Evolutionary conservation across 768 basidiomycete species (phyloP), one percentile per base, ranked within the genome.

Genomic region (Cantharellus anzutake): DNA sequence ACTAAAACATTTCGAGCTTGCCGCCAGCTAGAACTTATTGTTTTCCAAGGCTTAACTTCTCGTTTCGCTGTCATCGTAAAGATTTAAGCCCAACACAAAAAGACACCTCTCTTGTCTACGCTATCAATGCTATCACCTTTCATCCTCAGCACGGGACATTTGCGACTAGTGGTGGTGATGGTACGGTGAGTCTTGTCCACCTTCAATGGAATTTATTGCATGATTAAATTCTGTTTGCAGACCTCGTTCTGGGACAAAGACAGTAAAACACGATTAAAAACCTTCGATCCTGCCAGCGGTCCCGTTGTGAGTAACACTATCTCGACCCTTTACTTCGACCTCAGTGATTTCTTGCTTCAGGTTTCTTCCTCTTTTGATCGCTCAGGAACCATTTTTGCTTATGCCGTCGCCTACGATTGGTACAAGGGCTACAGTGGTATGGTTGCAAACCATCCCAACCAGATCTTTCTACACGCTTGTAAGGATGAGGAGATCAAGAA

Each of bases 51-150:
- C 77, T 78, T 66, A 91, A 89, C 68, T 92, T 89, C 69, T 88
- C 87, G 2, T 93, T 93, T 76, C 89, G 86, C 67, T 86, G 86
- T 64, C 80, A 86, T 70, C 78, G 82, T 50, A 76, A 76, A 61
- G 82, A 82, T 66, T 67, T 74, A 63, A 52, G 14, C 74, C 78
- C 77, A 3, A 78, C 72, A 57, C 67, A 73, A 50, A 83, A 81
- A 71, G 79, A 81, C 65, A 80, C 81, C 64, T 77, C 81, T 1
- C 69, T 83, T 48, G 84, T 90, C 3, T 90, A 79, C 65, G 78
- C 87, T 2, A 86, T 93, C 41, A 93, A 93, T 63, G 81, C 83
- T 63, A 90, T 92, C 62, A 78, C 80, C 20, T 91, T 91, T 75
- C 88, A 93, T 68, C 83, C 83, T 44, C 78, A 80, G 3, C 80